These are phyloP conservation scores for Chlamydomonas sp. DNA, from an alignment of 139 green algal genomes.

Conservation along the genomic window DNA sequence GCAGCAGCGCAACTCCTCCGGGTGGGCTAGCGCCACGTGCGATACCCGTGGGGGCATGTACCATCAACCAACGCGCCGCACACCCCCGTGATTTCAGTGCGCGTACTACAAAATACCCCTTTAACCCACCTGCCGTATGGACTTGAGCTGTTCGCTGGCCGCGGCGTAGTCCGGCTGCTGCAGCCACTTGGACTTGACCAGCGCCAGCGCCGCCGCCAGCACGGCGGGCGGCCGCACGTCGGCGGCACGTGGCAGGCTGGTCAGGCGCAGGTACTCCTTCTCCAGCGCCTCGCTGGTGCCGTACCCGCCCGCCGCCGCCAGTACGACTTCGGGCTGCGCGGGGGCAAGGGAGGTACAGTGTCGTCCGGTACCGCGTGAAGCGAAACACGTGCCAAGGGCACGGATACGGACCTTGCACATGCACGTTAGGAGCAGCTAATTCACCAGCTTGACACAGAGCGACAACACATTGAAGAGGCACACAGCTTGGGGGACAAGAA, in stretches of 20 bases:
- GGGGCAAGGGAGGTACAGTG: neutral
- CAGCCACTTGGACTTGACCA: constrained; percentile 65
- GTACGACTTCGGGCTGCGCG: neutral
- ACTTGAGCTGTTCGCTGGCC: constrained; percentile 84
- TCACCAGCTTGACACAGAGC: too few relatives aligned
- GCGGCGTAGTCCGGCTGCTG: constrained; percentile 62
- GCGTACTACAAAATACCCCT: neutral
- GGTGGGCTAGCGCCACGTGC: too few relatives aligned
- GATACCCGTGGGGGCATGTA: too few relatives aligned
- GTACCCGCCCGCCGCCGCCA: neutral
- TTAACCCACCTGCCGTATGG: constrained; percentile 73
- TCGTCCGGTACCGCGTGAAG: neutral
- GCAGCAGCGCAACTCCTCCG: too few relatives aligned
- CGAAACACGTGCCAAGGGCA: too few relatives aligned
- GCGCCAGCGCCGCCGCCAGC: constrained; percentile 68
- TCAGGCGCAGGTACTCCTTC: constrained; percentile 93
- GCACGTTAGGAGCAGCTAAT: too few relatives aligned
- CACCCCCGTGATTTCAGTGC: neutral
- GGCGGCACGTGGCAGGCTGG: constrained; percentile 68
- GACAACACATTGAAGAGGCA: too few relatives aligned
- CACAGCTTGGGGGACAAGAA: too few relatives aligned
- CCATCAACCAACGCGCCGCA: too few relatives aligned
- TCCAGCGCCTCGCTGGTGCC: constrained; percentile 81
- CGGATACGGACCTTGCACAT: too few relatives aligned
- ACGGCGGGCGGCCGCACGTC: constrained; percentile 80